Evolutionary conservation across 768 basidiomycete genomes (phyloP).

Genomic region (Xerocomellus intermedius): DNA sequence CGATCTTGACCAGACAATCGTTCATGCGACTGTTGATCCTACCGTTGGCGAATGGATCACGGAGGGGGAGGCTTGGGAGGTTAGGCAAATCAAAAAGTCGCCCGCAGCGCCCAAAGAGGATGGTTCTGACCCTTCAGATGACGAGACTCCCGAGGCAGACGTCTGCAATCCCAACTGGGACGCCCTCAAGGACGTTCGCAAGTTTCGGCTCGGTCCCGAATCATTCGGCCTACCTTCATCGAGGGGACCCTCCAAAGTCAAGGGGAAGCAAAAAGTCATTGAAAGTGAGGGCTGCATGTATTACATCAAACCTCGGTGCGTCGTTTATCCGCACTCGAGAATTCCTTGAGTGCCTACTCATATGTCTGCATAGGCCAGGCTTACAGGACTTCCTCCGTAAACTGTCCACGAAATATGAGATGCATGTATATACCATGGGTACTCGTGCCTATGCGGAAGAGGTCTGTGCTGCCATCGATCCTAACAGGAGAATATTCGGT

Average conservation of each 20-base stretch:
- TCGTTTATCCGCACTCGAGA: not conserved
- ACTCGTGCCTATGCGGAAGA: constrained; percentile 95
- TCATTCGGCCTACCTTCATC: constrained; percentile 48
- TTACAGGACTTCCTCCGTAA: constrained; percentile 72
- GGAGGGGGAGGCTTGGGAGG: constrained; percentile 82
- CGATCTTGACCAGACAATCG: constrained; percentile 98
- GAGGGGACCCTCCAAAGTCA: constrained; percentile 40
- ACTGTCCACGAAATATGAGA: constrained; percentile 82
- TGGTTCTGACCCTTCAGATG: constrained; percentile 37
- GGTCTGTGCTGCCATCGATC: constrained; percentile 93
- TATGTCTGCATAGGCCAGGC: constrained; percentile 58
- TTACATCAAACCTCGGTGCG: constrained; percentile 95
- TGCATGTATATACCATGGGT: constrained; percentile 99
- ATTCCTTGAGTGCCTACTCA: not conserved
- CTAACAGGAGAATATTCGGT: constrained; percentile 80
- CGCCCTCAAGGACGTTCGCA: constrained; percentile 85
- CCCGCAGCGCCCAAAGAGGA: constrained; percentile 32
- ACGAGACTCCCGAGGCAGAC: constrained; percentile 45
- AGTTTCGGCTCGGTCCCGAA: constrained; percentile 87
- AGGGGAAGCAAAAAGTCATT: constrained; percentile 61
- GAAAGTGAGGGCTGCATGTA: constrained; percentile 89
- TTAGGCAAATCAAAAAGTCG: constrained; percentile 46
- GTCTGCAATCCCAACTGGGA: constrained; percentile 91
- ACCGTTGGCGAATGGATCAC: constrained; percentile 97
- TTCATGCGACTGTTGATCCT: constrained; percentile 97